Base-by-base conservation (phyloP, 1,139 yeast genomes). In the Protomyces inouyei region DNA sequence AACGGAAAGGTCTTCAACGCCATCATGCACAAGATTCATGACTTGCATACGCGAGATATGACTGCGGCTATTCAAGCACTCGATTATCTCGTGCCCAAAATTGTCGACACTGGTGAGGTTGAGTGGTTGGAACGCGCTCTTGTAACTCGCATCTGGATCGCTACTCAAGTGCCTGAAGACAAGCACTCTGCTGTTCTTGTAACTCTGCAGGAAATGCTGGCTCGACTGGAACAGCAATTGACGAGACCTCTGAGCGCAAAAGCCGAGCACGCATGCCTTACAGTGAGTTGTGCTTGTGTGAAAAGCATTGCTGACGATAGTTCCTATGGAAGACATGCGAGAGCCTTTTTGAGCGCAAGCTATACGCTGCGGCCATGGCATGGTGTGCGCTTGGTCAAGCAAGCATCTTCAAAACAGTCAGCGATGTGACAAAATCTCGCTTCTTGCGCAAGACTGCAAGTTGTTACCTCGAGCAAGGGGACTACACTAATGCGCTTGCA, bases 291-390 rank as follows among this genome's bases (percentile, higher is more conserved):
- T 21, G 18, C 16, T 10, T 18, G 14, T 8, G 3, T 8, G 14
- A 3, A 8, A 10, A 40, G 23, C 16, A 1, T 16, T 14, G 38
- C n/a, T 16, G 21, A 16, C 48, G 23, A 2, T 28, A 67, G 68
- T 52, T 67, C 10, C 55, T 67, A 3, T 67, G 69, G 69, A 61
- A 65, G 16, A 56, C 51, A 12, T 67, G 66, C 12, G 64, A 66
- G 16, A 46, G 60, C 32, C 43, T 37, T 5, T 67, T 64, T 36
- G 57, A 64, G 3, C 52, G 38, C 8, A 51, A 57, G 8, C 57
- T 65, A 32, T 66, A 52, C 37, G 45, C 25, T 9, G 54, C 46
- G 2, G 67, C 68, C 1, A n/a, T 57, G 8, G 53, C 52, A n/a
- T 67, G 68, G 68, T 67, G 67, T 36, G 16, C 35, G n/a, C 60